These are phyloP conservation scores for Neofusicoccum kwambonambiense DNA, from an alignment of 2,329 filamentous ascomycete species.

Conservation along the genomic window DNA sequence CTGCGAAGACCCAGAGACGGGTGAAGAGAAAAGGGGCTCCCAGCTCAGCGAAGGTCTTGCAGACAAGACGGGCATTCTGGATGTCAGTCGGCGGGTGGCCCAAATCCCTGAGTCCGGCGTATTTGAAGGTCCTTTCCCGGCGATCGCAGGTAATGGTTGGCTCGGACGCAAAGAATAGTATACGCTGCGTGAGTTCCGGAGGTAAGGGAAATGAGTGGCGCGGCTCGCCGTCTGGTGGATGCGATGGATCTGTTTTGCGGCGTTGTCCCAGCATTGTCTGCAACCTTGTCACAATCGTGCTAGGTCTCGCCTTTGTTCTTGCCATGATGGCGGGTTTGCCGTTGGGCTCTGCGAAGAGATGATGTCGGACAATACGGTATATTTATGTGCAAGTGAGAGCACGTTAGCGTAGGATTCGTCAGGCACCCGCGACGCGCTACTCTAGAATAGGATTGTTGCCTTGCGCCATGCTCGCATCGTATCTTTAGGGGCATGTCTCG, in stretches of 20 bases:
- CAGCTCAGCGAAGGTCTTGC: neutral
- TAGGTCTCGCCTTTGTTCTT: neutral
- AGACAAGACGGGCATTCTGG: neutral
- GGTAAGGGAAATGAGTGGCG: neutral
- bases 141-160: neutral
- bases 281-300: neutral
- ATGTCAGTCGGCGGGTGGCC: neutral
- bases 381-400: neutral
- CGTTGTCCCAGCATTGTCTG: neutral
- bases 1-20: neutral
- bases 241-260: no score
- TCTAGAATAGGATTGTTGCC: conserved; percentile 3
- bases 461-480: neutral
- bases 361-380: no score
- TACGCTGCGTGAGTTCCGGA: neutral
- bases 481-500: neutral
- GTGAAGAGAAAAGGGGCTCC: neutral
- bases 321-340: no score
- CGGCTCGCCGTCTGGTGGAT: neutral
- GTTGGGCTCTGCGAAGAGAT: no score
- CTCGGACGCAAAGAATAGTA: neutral
- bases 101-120: neutral
- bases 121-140: neutral
- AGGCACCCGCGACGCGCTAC: neutral
- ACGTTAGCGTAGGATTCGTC: neutral